These are phyloP conservation scores for Cordyceps pruinosa DNA, from an alignment of 2,329 filamentous ascomycete genomes.

Conservation along the genomic window DNA sequence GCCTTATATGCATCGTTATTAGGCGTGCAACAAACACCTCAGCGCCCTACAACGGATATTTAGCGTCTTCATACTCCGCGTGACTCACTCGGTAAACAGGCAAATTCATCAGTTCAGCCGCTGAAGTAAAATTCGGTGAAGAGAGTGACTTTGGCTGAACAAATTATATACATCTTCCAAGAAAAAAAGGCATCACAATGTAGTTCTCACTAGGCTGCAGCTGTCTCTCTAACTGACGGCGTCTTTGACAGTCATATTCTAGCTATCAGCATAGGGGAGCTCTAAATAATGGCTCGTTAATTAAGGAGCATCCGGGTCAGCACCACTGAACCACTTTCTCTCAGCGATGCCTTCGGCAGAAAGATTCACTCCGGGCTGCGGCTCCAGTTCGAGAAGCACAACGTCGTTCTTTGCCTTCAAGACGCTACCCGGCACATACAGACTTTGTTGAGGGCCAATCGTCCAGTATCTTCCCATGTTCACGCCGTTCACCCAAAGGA, in stretches of 20 bases:
- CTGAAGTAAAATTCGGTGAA: neutral
- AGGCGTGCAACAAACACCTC: neutral
- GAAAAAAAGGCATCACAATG: no score
- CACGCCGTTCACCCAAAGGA: constrained; percentile 39
- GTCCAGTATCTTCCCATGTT: constrained; percentile 41
- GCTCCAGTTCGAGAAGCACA: constrained; percentile 37
- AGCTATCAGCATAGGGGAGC: no score
- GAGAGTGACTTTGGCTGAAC: no score
- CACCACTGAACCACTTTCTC: constrained; percentile 14
- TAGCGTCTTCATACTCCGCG: neutral
- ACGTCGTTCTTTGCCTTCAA: constrained; percentile 33
- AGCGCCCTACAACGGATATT: neutral
- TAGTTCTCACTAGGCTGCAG: no score
- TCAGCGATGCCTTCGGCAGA: constrained; percentile 7
- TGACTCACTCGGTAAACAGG: neutral
- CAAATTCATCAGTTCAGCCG: neutral
- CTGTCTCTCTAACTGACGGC: no score
- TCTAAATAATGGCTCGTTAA: neutral
- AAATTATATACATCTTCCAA: no score
- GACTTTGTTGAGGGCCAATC: constrained; percentile 40
- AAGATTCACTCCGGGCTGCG: constrained; percentile 15
- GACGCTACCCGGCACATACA: constrained; percentile 37
- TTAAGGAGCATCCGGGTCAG: constrained; percentile 11
- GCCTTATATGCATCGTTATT: neutral
- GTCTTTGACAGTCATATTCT: no score